These are phyloP conservation scores for Coemansia sp. DNA, from an alignment of 192 early-diverging fungal species.

Conservation along the genomic window DNA sequence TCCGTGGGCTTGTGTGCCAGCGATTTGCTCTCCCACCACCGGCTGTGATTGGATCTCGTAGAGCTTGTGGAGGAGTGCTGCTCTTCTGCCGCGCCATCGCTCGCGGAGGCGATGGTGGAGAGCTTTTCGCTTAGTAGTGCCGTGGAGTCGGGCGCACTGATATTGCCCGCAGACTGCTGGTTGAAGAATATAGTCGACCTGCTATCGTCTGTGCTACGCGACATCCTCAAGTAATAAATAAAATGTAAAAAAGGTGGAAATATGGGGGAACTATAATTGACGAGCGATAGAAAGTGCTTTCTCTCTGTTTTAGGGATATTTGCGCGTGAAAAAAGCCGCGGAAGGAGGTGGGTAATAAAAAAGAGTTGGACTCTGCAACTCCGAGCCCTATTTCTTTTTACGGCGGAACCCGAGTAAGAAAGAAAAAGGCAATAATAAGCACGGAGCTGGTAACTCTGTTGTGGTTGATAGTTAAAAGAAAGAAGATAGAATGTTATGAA, in stretches of 20 bases:
- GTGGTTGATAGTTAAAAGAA: too few species aligned
- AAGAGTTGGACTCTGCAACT: too few species aligned
- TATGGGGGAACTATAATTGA: background rate
- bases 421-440: background rate
- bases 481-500: too few species aligned
- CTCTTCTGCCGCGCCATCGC: too few species aligned
- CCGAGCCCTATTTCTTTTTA: too few species aligned
- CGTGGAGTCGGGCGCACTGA: background rate
- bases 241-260: background rate
- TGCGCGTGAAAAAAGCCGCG: background rate
- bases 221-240: background rate
- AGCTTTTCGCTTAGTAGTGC: background rate
- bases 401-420: too few species aligned
- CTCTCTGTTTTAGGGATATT: background rate
- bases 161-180: background rate
- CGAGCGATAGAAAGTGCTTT: background rate
- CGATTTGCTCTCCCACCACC: slow-evolving; percentile 54
- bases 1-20: slow-evolving; percentile 34
- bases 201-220: slow-evolving; percentile 6
- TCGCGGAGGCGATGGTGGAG: background rate
- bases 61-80: background rate
- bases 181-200: slow-evolving; percentile 8
- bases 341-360: background rate
- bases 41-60: background rate
- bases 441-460: too few species aligned